These are phyloP conservation scores for Rhodotorula graminis DNA, from an alignment of 768 basidiomycete genomes.

Conservation along the genomic window DNA sequence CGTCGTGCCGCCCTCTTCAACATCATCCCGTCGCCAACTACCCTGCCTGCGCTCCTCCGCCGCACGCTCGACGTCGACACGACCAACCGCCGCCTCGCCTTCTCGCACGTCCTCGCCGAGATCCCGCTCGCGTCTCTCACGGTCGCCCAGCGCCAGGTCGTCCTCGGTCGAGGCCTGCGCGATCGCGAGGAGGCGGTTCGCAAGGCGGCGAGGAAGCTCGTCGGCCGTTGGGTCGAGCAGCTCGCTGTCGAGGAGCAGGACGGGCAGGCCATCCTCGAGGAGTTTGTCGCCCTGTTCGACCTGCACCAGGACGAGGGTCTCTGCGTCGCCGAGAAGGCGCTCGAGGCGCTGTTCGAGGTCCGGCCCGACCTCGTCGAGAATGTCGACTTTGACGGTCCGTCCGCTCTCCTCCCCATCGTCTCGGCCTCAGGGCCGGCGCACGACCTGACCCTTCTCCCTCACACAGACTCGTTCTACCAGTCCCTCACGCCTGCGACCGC, in stretches of 20 bases:
- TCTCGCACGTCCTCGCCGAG: constrained; percentile 61
- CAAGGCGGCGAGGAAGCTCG: constrained; percentile 64
- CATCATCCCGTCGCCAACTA: constrained; percentile 57
- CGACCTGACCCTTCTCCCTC: no score
- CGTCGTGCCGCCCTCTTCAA: constrained; percentile 72
- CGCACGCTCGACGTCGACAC: constrained; percentile 76
- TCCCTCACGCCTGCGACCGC: constrained; percentile 66
- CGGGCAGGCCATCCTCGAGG: constrained; percentile 52
- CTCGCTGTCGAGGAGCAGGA: neutral
- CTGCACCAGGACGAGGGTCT: constrained; percentile 45
- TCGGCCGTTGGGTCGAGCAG: constrained; percentile 64
- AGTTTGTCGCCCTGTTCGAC: constrained; percentile 45
- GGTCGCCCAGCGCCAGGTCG: constrained; percentile 67
- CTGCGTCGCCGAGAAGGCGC: constrained; percentile 64
- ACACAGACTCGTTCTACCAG: constrained; percentile 66
- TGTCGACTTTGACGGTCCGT: constrained; percentile 65
- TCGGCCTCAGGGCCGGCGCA: no score
- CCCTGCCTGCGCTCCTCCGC: constrained; percentile 63
- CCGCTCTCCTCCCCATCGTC: neutral
- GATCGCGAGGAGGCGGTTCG: constrained; percentile 75
- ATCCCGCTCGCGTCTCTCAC: constrained; percentile 58
- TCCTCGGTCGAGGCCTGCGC: constrained; percentile 75
- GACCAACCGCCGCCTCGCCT: constrained; percentile 68
- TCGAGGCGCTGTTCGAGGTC: constrained; percentile 66
- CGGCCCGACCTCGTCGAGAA: constrained; percentile 63